These are phyloP conservation scores for Nigrospora sphaerica DNA, from an alignment of 2,329 filamentous ascomycete species.

Conservation along the genomic window DNA sequence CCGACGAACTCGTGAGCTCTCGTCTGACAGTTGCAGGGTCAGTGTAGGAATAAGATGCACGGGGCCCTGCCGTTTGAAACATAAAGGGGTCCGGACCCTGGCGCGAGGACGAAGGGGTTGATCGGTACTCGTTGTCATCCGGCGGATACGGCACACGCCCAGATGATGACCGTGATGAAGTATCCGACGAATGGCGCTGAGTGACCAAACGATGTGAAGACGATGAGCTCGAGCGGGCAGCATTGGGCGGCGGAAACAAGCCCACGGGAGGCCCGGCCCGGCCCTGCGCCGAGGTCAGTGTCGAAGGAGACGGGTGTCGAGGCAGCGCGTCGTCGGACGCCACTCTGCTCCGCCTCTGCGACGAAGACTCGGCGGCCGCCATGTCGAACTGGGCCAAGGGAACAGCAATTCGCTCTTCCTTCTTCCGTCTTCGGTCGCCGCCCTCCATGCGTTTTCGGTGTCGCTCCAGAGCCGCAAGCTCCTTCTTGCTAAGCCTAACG, in stretches of 20 bases:
- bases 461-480: constrained; percentile 73
- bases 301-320: constrained; percentile 29
- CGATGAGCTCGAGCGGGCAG: constrained; percentile 31
- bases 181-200: constrained; percentile 39
- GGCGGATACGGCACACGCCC: constrained; percentile 20
- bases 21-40: constrained; percentile 27
- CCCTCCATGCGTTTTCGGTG: constrained; percentile 52
- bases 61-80: constrained; percentile 41
- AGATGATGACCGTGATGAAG: constrained; percentile 24
- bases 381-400: constrained; percentile 45
- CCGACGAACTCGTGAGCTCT: constrained; percentile 27
- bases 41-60: constrained; percentile 22
- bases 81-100: constrained; percentile 39
- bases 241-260: constrained; percentile 40
- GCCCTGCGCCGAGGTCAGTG: constrained; percentile 27
- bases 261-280: constrained; percentile 38
- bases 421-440: constrained; percentile 28
- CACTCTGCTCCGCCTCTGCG: constrained; percentile 23
- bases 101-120: constrained; percentile 19
- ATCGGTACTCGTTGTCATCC: constrained; percentile 24
- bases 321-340: constrained; percentile 26
- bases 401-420: constrained; percentile 42
- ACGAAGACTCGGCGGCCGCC: constrained; percentile 15
- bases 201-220: constrained; percentile 29
- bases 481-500: constrained; percentile 71